Conservation (phyloP, 2,329 filamentous ascomycete species). For the Claviceps pazoutovae region DNA sequence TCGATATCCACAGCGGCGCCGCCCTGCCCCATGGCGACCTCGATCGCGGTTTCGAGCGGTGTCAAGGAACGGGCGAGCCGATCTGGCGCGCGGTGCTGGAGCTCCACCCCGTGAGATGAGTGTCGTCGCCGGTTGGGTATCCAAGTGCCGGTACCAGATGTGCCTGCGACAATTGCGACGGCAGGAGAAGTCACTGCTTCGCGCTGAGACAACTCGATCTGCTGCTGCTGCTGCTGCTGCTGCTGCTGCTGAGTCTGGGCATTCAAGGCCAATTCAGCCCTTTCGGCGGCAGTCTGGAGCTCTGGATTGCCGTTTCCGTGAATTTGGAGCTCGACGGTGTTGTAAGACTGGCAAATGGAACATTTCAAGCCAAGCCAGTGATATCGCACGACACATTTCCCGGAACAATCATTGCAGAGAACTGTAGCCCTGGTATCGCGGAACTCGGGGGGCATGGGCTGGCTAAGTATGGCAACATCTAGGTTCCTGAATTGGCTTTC, state of each 20-base stretch:
- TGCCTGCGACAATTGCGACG: background rate
- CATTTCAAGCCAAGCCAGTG: slow-evolving; percentile 95
- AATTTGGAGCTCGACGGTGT: slow-evolving; percentile 52
- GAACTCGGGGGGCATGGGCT: slow-evolving; percentile 86
- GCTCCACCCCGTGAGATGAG: slow-evolving; percentile 24
- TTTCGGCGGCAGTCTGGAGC: slow-evolving; percentile 15
- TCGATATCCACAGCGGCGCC: slow-evolving; percentile 25
- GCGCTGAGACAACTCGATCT: background rate
- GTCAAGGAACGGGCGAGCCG: slow-evolving; percentile 32
- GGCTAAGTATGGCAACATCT: slow-evolving; percentile 70
- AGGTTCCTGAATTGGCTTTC: slow-evolving; percentile 85
- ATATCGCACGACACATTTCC: slow-evolving; percentile 72
- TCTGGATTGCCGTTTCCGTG: slow-evolving; percentile 28
- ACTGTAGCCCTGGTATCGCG: slow-evolving; percentile 67
- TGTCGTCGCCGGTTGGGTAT: slow-evolving; percentile 22
- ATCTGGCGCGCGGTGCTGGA: slow-evolving; percentile 21
- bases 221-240: slow-evolving; percentile 3
- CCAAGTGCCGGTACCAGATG: slow-evolving; percentile 1
- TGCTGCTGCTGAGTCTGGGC: slow-evolving; percentile 1
- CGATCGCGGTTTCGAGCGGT: slow-evolving; percentile 18
- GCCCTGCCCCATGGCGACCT: slow-evolving; percentile 13
- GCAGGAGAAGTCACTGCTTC: background rate
- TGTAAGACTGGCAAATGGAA: slow-evolving; percentile 55
- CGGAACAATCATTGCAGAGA: slow-evolving; percentile 88
- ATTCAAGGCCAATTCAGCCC: slow-evolving; percentile 5